Evolutionary conservation across 2,329 filamentous ascomycete species (phyloP), one percentile per base, ranked within the genome.

Genomic region (Verticillium albo-atrum): DNA sequence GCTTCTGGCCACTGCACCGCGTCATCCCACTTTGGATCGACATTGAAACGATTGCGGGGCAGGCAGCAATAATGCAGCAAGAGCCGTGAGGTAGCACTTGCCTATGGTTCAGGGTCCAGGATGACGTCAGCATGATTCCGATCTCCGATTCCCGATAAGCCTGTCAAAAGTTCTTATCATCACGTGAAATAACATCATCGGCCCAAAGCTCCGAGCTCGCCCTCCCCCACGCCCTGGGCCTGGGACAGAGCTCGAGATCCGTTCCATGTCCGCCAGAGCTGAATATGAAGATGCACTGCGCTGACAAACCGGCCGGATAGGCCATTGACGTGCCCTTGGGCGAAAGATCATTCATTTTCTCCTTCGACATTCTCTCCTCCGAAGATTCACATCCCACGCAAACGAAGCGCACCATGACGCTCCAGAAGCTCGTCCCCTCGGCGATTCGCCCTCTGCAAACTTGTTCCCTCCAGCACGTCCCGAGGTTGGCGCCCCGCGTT

Each of bases 161-260:
- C 6, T 37, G 14, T 32, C 30, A 2, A 37, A 37, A 37, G 34
- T 34, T 52, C n/a, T 62, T 59, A 59, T 56, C 56, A 15, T 42
- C 62, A 63, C 62, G 62, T 63, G 62, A 42, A 25, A 63, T 62
- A 52, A 42, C 62, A 62, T 56, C 61, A 63, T 57, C 57, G 26
- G 25, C 51, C 7, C n/a, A 47, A 12, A 20, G 51, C 51, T 30
- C 51, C 51, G 51, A 53, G 25, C 27, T 53, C 51, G 51, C 25
- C n/a, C 15, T 53, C 27, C 7, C 51, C 23, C 51, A 28, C 7
- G 27, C 34, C 14, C 57, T 51, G 55, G 57, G 47, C 6, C 54
- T 56, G 56, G 35, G 28, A 27, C 28, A 32, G 20, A 23, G 26
- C 23, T 28, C 51, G 9, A 63, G 54, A 54, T 58, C 17, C 56